Conservation (phyloP, 1,284 basidiomycete species). For the Farysia itapuensis region DNA sequence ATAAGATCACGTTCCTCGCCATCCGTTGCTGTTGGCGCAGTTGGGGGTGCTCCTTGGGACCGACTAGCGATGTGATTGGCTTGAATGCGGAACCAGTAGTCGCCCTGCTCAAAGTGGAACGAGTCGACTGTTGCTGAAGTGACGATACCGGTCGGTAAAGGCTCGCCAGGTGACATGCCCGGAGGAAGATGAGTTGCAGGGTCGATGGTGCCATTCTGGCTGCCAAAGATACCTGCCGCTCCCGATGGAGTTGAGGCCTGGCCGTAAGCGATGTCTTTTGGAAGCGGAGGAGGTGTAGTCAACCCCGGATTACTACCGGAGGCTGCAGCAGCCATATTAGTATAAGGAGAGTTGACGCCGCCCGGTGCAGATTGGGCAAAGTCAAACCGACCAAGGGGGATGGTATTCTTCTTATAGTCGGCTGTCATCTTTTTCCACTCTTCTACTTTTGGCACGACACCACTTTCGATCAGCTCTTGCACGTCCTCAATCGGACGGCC, state of each 20-base stretch:
- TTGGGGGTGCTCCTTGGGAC: constrained; percentile 18
- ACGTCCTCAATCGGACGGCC: constrained; percentile 68
- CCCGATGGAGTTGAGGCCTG: constrained; percentile 11
- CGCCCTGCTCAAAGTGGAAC: constrained; percentile 92
- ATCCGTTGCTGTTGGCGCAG: constrained; percentile 33
- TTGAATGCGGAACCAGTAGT: constrained; percentile 96
- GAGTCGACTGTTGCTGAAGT: constrained; percentile 87
- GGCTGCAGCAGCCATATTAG: constrained; percentile 21
- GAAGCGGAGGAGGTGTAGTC: constrained; percentile 15
- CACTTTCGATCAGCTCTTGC: constrained; percentile 75
- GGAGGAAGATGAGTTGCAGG: constrained; percentile 43
- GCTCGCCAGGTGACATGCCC: constrained; percentile 44
- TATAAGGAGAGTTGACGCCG: constrained; percentile 27
- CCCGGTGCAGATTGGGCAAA: constrained; percentile 26
- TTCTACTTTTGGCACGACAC: constrained; percentile 87
- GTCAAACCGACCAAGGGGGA: constrained; percentile 73
- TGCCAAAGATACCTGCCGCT: constrained; percentile 9
- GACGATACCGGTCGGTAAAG: constrained; percentile 69
- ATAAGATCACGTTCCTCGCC: constrained; percentile 71
- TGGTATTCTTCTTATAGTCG: constrained; percentile 92
- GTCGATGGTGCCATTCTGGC: constrained; percentile 14
- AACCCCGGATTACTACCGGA: constrained; percentile 13
- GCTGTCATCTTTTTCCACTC: constrained; percentile 97
- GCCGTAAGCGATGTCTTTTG: constrained; percentile 34
- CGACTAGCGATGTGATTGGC: constrained; percentile 68